These are phyloP conservation scores for Aureobasidium vineae DNA, from an alignment of 2,329 filamentous ascomycete genomes.

Conservation along the genomic window DNA sequence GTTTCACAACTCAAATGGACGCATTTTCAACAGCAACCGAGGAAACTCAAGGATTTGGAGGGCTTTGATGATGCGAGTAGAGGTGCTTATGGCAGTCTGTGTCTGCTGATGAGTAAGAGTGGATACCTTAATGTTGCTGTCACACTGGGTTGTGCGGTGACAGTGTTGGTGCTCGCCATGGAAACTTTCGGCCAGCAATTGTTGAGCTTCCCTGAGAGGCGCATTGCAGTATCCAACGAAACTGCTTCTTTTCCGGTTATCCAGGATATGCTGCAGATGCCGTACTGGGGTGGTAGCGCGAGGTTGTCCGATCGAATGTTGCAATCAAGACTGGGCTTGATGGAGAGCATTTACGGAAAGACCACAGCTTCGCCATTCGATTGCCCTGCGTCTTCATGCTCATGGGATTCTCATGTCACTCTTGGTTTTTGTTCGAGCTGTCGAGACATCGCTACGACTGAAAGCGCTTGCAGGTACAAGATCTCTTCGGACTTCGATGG, in stretches of 20 bases:
- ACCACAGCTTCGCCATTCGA: background rate
- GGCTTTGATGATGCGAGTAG: conserved; percentile 15
- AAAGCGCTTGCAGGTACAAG: background rate
- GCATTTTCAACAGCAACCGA: background rate
- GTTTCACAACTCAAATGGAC: conserved; percentile 4
- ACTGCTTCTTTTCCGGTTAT: background rate
- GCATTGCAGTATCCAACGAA: background rate
- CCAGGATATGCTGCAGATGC: background rate
- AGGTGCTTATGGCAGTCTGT: background rate
- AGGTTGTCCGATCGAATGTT: background rate
- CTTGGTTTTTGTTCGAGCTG: conserved; percentile 1
- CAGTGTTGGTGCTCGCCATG: conserved; percentile 5
- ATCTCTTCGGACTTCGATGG: background rate
- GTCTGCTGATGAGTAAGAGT: background rate
- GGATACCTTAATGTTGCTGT: conserved; percentile 1
- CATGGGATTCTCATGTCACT: conserved; percentile 7
- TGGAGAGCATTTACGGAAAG: background rate
- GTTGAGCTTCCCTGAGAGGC: background rate
- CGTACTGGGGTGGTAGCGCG: background rate
- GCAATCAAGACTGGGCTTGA: background rate
- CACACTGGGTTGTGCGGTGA: background rate
- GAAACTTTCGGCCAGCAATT: conserved; percentile 10
- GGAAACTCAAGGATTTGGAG: background rate
- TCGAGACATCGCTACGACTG: background rate
- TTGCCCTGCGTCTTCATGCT: background rate